phyloP scores from a whole-genome alignment of 1,284 basidiomycete species.

The Xerocomus minutiporus region DNA sequence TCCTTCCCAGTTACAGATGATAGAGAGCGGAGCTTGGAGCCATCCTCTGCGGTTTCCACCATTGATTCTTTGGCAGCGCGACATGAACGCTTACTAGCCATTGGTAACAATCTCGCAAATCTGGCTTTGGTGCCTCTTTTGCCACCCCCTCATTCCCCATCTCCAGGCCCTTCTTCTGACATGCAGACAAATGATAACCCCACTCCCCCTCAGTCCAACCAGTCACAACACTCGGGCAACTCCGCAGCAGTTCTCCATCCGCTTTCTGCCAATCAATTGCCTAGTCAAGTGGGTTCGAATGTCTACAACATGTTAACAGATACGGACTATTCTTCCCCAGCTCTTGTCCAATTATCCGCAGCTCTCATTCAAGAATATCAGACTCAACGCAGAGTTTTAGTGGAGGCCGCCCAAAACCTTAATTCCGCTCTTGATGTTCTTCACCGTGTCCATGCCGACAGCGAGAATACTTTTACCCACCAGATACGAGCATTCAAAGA shows the following conservation, averaged over 20 bases:
- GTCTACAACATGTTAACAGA: neutral
- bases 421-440: slow-evolving; percentile 5
- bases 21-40: slow-evolving; percentile 1
- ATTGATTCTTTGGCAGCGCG: slow-evolving; percentile 10
- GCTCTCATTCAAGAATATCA: slow-evolving; percentile 13
- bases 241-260: slow-evolving; percentile 8
- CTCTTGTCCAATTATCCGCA: slow-evolving; percentile 1
- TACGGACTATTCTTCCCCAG: neutral
- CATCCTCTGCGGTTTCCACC: neutral
- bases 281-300: neutral
- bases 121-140: slow-evolving; percentile 6
- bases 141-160: slow-evolving; percentile 6
- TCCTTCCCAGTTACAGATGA: neutral
- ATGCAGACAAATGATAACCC: neutral
- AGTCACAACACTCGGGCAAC: neutral
- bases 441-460: slow-evolving; percentile 17
- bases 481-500: slow-evolving; percentile 16
- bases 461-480: slow-evolving; percentile 12
- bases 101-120: slow-evolving; percentile 14
- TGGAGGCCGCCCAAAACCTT: slow-evolving; percentile 13
- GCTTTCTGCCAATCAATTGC: neutral
- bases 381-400: slow-evolving; percentile 10
- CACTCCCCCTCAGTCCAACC: neutral
- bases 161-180: slow-evolving; percentile 1
- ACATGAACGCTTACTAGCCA: slow-evolving; percentile 18